Evolutionary conservation across 148 eudicot genomes (phyloP).

Genomic region (Linanthus parryae): DNA sequence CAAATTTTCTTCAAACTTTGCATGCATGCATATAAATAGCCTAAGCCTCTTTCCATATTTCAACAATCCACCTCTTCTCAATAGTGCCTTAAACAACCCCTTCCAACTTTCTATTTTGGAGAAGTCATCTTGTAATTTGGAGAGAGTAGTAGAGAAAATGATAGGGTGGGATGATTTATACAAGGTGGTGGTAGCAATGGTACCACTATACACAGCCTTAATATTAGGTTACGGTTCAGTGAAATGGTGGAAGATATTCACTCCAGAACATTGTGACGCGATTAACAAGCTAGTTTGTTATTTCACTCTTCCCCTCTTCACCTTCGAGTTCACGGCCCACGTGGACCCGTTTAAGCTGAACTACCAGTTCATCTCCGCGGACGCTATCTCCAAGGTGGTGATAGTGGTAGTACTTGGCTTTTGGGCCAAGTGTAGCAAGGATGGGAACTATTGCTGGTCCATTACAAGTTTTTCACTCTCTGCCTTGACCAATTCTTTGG

Average conservation of each 20-base stretch:
- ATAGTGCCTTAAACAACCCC: too few species aligned
- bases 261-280: slow-evolving; percentile 56
- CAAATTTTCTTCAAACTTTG: too few species aligned
- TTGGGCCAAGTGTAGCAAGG: slow-evolving; percentile 60
- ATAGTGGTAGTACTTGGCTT: slow-evolving; percentile 41
- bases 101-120: too few species aligned
- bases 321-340: slow-evolving; percentile 67
- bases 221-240: slow-evolving; percentile 66
- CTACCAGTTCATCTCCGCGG: slow-evolving; percentile 51
- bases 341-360: slow-evolving; percentile 67
- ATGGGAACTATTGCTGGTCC: slow-evolving; percentile 66
- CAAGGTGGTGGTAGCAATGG: slow-evolving; percentile 70
- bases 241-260: slow-evolving; percentile 66
- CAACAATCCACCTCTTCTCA: too few species aligned
- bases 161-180: slow-evolving; percentile 68
- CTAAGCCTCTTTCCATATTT: too few species aligned
- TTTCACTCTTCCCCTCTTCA: slow-evolving; percentile 71
- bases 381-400: slow-evolving; percentile 58
- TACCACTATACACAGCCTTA: slow-evolving; percentile 71
- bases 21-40: too few species aligned
- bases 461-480: slow-evolving; percentile 66
- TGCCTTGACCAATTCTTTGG: slow-evolving; percentile 55
- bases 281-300: slow-evolving; percentile 60
- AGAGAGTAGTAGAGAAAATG: too few species aligned
- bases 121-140: too few species aligned